A percentile compares a stretch with the other conserved stretches of the same genome.
These are phyloP conservation scores for Fusarium duplospermum DNA, from an alignment of 2,329 filamentous ascomycete genomes.

Conservation along the genomic window DNA sequence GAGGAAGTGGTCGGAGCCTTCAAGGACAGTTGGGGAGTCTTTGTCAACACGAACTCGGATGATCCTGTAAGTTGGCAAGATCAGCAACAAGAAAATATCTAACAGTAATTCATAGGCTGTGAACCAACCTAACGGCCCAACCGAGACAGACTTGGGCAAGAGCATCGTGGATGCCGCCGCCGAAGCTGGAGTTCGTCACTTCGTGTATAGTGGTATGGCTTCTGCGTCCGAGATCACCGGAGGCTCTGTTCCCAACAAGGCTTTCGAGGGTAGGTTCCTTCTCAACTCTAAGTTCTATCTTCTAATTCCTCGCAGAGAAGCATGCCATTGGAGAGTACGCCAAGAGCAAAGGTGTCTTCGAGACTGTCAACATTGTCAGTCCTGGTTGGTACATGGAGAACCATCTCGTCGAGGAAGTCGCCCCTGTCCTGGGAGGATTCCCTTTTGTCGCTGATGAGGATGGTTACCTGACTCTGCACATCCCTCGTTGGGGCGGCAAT, in stretches of 20 bases:
- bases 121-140: slow-evolving; percentile 42
- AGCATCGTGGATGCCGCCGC: slow-evolving; percentile 48
- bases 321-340: slow-evolving; percentile 53
- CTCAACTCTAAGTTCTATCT: fast-evolving
- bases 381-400: slow-evolving; percentile 59
- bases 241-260: slow-evolving; percentile 46
- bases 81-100: background rate
- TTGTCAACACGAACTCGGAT: slow-evolving; percentile 49
- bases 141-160: slow-evolving; percentile 52
- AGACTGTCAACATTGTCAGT: slow-evolving; percentile 50
- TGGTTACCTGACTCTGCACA: slow-evolving; percentile 49
- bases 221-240: slow-evolving; percentile 48
- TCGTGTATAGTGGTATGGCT: slow-evolving; percentile 52
- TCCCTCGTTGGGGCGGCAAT: slow-evolving; percentile 54
- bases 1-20: slow-evolving; percentile 44
- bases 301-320: slow-evolving; percentile 48
- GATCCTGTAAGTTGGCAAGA: slow-evolving; percentile 40
- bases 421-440: slow-evolving; percentile 54
- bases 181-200: slow-evolving; percentile 48
- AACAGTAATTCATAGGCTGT: slow-evolving; percentile 30
- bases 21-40: slow-evolving; percentile 48
- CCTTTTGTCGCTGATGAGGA: slow-evolving; percentile 51
- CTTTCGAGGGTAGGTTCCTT: slow-evolving; percentile 49
- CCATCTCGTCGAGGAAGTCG: slow-evolving; percentile 50
- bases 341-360: slow-evolving; percentile 46